Evolutionary conservation across 1,139 yeast genomes (phyloP), one percentile per base, ranked within the genome.

Genomic region (Yamadazyma trypodendri): DNA sequence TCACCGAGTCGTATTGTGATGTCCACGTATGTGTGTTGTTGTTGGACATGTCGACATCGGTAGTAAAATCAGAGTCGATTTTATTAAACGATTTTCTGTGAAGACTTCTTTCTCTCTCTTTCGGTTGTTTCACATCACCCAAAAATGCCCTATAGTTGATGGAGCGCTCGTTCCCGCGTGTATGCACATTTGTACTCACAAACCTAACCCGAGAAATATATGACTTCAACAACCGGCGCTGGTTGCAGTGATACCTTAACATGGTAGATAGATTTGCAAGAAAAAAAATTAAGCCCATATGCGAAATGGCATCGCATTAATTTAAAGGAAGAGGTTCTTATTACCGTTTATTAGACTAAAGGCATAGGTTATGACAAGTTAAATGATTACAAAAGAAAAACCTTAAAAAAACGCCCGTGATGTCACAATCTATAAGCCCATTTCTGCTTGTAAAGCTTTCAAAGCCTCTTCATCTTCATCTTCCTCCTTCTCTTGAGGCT

Each of bases 391-490:
- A 28, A 10, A n/a, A n/a, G 14, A 24, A 24, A 11, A 24, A 6
- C 28, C n/a, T 5, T 25, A 5, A 24, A 24, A 12, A 12, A 18
- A 18, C 21, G 21, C 21, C 21, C 15, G 15, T 24, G n/a, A n/a
- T n/a, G 6, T n/a, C 15, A 11, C 14, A n/a, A 4, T 35, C 48
- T 66, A 87, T 63, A 86, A 72, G 17, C 96, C 97, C 97, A 90
- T 90, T 60, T 90, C 97, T 17, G 95, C 96, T 63, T 86, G 95
- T 49, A 90, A 69, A 48, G 87, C 94, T 57, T 83, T 81, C 58
- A 90, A 73, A 44, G 96, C 97, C 58, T 84, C 89, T 61, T 89
- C 97, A 60, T 90, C 95, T 53, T 86, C 95, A 52, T 85, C 94
- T 41, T 82, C 89, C 45, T 80, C 86, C 11, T 56, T 45, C 39